Evolutionary conservation across 2,329 filamentous ascomycete genomes (phyloP).

Genomic region (Erysiphe neolycopersici): DNA sequence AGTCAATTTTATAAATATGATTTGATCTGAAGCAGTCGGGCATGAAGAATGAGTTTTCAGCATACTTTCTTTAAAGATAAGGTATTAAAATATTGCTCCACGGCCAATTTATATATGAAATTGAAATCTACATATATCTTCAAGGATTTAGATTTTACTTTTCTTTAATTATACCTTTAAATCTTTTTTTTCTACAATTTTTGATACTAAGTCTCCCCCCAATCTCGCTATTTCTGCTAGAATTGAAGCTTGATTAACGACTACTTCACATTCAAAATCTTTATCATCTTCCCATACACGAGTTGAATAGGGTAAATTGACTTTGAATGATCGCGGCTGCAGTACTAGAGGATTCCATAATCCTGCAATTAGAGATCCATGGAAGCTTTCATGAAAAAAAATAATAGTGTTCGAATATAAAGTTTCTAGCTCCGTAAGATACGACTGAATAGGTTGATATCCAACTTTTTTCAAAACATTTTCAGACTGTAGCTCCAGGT

Average conservation of each 20-base stretch:
- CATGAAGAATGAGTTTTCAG: too few relatives aligned
- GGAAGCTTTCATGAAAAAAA: conserved; percentile 46
- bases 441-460: conserved; percentile 31
- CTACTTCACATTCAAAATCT: conserved; percentile 20
- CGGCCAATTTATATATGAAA: too few relatives aligned
- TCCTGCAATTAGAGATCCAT: conserved; percentile 31
- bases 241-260: conserved; percentile 40
- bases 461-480: conserved; percentile 19
- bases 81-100: too few relatives aligned
- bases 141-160: too few relatives aligned
- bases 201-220: conserved; percentile 33
- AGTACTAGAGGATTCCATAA: conserved; percentile 32
- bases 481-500: conserved; percentile 36
- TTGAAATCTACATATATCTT: too few relatives aligned
- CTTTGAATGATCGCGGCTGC: conserved; percentile 30
- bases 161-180: too few relatives aligned
- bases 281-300: conserved; percentile 17
- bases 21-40: too few relatives aligned
- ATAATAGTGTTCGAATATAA: conserved; percentile 44
- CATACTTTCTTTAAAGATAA: too few relatives aligned
- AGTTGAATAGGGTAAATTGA: conserved; percentile 42
- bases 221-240: conserved; percentile 46
- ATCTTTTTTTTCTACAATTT: neutral
- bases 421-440: conserved; percentile 38
- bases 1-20: too few relatives aligned